Evolutionary conservation across 106 monocot genomes (phyloP).

Genomic region (Dendrobium officinale): DNA sequence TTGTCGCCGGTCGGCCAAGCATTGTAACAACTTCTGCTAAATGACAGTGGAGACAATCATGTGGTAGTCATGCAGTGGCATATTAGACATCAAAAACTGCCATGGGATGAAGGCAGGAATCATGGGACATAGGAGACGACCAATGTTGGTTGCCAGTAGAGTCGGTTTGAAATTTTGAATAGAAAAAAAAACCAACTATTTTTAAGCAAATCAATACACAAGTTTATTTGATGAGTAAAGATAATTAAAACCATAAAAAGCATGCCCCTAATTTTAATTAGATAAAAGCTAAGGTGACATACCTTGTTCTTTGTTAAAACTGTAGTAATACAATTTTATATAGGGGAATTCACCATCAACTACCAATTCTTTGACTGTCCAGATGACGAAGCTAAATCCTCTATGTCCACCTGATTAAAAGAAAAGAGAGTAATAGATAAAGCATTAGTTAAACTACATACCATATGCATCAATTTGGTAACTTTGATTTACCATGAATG

Average conservation of each 20-base stretch:
- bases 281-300: not conserved
- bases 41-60: no score
- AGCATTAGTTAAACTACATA: not conserved
- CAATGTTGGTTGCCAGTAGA: no score
- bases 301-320: conserved; percentile 61
- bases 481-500: conserved; percentile 20
- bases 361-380: conserved; percentile 22
- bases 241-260: not conserved
- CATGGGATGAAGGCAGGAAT: no score
- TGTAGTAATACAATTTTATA: conserved; percentile 36
- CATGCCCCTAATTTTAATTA: not conserved
- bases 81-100: no score
- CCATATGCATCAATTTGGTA: not conserved
- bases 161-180: not conserved
- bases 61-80: no score
- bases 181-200: not conserved
- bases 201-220: not conserved
- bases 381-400: conserved; percentile 33
- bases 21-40: no score
- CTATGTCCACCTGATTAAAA: conserved; percentile 36
- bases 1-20: no score
- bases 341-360: conserved; percentile 30
- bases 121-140: no score
- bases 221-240: not conserved
- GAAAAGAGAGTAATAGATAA: not conserved